Evolutionary conservation across 352 stramenopile species (phyloP).

Genomic region (Phytophthora cactorum): DNA sequence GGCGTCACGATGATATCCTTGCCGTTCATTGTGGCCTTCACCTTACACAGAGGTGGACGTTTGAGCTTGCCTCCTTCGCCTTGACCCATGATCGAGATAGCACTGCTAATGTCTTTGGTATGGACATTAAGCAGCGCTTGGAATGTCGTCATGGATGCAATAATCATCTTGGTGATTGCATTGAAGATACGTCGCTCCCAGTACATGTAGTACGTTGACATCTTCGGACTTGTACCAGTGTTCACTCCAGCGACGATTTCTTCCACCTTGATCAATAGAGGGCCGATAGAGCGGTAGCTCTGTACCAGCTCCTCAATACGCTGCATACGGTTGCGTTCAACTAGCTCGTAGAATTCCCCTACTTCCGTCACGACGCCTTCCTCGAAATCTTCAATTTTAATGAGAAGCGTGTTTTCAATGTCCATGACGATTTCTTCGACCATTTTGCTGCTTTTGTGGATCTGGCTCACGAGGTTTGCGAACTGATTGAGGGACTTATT

Average conservation of each 20-base stretch:
- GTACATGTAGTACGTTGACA: constrained; percentile 97
- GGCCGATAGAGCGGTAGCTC: constrained; percentile 93
- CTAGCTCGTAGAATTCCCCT: constrained; percentile 93
- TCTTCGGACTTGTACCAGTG: constrained; percentile 88
- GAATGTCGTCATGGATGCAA: constrained; percentile 95
- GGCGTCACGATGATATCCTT: constrained; percentile 96
- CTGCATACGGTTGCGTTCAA: constrained; percentile 92
- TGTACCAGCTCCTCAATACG: constrained; percentile 93
- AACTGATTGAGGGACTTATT: constrained; percentile 95
- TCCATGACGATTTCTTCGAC: constrained; percentile 93
- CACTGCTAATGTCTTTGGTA: constrained; percentile 82
- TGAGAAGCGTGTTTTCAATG: constrained; percentile 93
- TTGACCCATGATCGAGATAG: constrained; percentile 45
- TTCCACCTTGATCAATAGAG: constrained; percentile 96
- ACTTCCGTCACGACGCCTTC: constrained; percentile 91
- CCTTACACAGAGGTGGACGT: constrained; percentile 91
- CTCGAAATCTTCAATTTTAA: constrained; percentile 93
- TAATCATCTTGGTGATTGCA: constrained; percentile 96
- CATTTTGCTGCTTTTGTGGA: constrained; percentile 96
- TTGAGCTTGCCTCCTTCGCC: constrained; percentile 79
- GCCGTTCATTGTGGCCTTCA: constrained; percentile 95
- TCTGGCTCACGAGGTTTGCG: constrained; percentile 92
- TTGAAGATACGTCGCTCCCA: constrained; percentile 98
- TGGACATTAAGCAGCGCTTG: constrained; percentile 92
- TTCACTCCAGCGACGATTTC: constrained; percentile 95